phyloP scores from a whole-genome alignment of 1,284 basidiomycete genomes.

The Gymnopus androsaceus region DNA sequence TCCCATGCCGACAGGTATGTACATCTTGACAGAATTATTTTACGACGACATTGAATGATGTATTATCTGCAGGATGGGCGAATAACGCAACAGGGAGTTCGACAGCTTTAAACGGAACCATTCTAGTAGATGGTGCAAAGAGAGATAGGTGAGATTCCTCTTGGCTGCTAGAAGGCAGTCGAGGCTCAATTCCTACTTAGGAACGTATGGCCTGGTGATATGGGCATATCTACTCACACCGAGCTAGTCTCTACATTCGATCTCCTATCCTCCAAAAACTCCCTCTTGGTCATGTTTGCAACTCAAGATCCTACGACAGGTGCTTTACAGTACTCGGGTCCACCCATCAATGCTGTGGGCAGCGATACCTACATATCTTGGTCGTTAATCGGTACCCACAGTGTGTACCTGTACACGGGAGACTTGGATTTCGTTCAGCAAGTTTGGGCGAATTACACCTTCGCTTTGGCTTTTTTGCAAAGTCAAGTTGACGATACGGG shows the following conservation, averaged over 20 bases:
- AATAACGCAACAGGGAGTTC: slow-evolving; percentile 34
- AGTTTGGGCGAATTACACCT: slow-evolving; percentile 55
- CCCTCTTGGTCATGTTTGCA: slow-evolving; percentile 34
- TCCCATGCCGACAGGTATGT: slow-evolving; percentile 32
- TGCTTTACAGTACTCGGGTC: slow-evolving; percentile 35
- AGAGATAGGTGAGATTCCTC: slow-evolving; percentile 30
- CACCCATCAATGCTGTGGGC: slow-evolving; percentile 33
- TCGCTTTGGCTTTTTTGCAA: slow-evolving; percentile 46
- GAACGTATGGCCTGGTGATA: slow-evolving; percentile 36
- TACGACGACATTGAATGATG: neutral
- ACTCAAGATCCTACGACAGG: slow-evolving; percentile 33
- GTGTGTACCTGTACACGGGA: slow-evolving; percentile 48
- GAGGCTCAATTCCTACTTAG: neutral
- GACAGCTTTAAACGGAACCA: slow-evolving; percentile 35
- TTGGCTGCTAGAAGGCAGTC: neutral
- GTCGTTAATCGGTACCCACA: slow-evolving; percentile 49
- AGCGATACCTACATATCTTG: slow-evolving; percentile 46
- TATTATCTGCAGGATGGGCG: slow-evolving; percentile 27
- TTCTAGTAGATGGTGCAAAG: slow-evolving; percentile 39
- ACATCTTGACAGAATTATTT: too few relatives aligned
- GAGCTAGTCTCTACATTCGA: slow-evolving; percentile 36
- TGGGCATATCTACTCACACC: slow-evolving; percentile 38
- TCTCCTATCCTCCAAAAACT: slow-evolving; percentile 33
- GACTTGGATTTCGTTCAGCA: slow-evolving; percentile 44
- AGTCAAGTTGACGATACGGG: slow-evolving; percentile 46